A percentile compares a stretch with the other conserved stretches of the same genome.
Evolutionary conservation across 2,329 filamentous ascomycete species (phyloP).

Genomic region (Colletotrichum musicola): DNA sequence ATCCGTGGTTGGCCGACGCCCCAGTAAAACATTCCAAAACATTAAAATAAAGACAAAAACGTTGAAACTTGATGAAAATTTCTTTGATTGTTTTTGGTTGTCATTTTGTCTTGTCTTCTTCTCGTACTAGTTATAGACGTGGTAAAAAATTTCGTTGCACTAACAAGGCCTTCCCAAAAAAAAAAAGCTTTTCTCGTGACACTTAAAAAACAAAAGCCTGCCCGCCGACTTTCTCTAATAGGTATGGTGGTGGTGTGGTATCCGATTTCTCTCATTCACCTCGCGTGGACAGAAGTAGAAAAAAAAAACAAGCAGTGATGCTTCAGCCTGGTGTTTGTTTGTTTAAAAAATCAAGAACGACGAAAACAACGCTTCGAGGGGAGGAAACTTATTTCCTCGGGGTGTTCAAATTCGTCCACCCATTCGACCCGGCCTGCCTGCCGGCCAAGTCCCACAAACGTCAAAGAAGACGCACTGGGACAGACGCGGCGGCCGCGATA

Average conservation of each 20-base stretch:
- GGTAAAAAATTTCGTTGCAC: not conserved
- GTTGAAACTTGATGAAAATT: no score
- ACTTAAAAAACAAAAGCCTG: not conserved
- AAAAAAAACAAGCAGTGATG: constrained; percentile 20
- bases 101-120: no score
- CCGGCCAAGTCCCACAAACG: constrained; percentile 16
- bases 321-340: constrained; percentile 9
- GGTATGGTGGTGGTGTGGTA: constrained; percentile 20
- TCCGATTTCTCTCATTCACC: not conserved
- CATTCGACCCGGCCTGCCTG: not conserved
- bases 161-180: not conserved
- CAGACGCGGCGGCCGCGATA: not conserved
- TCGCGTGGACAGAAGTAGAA: not conserved
- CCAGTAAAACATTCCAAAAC: no score
- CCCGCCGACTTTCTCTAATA: constrained; percentile 8
- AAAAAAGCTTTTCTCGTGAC: constrained; percentile 2
- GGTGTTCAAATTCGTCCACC: constrained; percentile 21
- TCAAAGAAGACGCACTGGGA: constrained; percentile 20
- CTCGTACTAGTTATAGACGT: not conserved
- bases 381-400: constrained; percentile 1
- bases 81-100: no score
- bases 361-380: constrained; percentile 2
- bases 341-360: constrained; percentile 1
- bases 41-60: no score
- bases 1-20: no score